These are phyloP conservation scores for Kockovaella imperatae DNA, from an alignment of 768 basidiomycete species.

Conservation along the genomic window DNA sequence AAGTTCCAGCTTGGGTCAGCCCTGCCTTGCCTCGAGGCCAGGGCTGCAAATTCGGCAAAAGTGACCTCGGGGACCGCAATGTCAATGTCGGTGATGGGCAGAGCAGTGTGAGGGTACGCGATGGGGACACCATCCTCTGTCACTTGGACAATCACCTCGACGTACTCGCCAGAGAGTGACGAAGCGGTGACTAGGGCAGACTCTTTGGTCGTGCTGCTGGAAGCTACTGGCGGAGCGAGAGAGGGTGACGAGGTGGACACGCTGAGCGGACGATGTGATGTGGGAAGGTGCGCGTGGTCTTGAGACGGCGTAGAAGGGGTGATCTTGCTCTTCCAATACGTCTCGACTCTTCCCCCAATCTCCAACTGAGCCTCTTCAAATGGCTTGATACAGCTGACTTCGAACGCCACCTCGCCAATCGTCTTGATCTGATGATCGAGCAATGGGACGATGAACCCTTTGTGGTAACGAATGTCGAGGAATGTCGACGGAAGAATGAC, in stretches of 20 bases:
- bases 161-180: conserved; percentile 80
- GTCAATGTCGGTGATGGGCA: conserved; percentile 67
- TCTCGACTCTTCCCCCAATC: conserved; percentile 90
- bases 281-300: conserved; percentile 46
- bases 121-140: conserved; percentile 89
- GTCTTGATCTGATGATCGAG: conserved; percentile 86
- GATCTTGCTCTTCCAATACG: conserved; percentile 85
- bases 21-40: conserved; percentile 54
- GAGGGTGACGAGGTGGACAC: conserved; percentile 41
- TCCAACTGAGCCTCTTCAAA: conserved; percentile 89
- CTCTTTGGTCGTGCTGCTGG: conserved; percentile 16
- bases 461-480: conserved; percentile 47
- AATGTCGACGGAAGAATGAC: conserved; percentile 74
- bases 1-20: conserved; percentile 18
- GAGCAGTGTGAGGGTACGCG: conserved; percentile 62
- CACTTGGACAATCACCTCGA: conserved; percentile 80
- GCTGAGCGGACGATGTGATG: conserved; percentile 43
- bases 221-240: conserved; percentile 21
- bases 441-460: conserved; percentile 55
- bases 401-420: conserved; percentile 91
- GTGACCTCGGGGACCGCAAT: conserved; percentile 79
- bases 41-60: conserved; percentile 63
- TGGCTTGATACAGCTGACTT: conserved; percentile 73
- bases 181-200: conserved; percentile 62
- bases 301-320: conserved; percentile 49